Conservation (phyloP, 345 rosid species). For the Populus deltoides region DNA sequence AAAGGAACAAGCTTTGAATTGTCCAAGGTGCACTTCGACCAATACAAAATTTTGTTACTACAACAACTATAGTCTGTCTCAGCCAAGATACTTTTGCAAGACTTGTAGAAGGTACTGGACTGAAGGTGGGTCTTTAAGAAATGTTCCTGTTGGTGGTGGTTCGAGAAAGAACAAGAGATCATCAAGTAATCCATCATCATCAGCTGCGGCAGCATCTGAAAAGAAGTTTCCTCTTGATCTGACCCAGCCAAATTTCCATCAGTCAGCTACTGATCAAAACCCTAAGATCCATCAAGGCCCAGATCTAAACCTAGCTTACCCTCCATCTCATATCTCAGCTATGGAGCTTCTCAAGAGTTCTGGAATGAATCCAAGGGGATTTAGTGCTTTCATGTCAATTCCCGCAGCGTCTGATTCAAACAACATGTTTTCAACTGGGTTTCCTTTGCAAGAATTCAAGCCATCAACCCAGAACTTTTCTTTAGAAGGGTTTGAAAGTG, state of each 20-base stretch:
- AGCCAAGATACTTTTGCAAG: slow-evolving; percentile 61
- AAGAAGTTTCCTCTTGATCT: slow-evolving; percentile 26
- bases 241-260: slow-evolving; percentile 4
- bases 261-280: slow-evolving; percentile 30
- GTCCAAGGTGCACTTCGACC: slow-evolving; percentile 54
- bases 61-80: slow-evolving; percentile 58
- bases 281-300: slow-evolving; percentile 39
- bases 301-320: slow-evolving; percentile 40
- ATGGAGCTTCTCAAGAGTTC: slow-evolving; percentile 27
- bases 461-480: slow-evolving; percentile 37
- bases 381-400: slow-evolving; percentile 30
- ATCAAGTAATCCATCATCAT: slow-evolving; percentile 20
- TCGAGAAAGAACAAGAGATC: slow-evolving; percentile 56
- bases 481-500: slow-evolving; percentile 29
- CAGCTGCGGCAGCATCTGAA: slow-evolving; percentile 6
- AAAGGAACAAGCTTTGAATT: slow-evolving; percentile 44
- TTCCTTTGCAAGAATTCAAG: slow-evolving; percentile 40
- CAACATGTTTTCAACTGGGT: slow-evolving; percentile 25
- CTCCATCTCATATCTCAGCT: slow-evolving; percentile 15
- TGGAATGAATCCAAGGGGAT: slow-evolving; percentile 24
- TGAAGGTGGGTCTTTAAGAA: slow-evolving; percentile 54
- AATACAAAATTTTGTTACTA: slow-evolving; percentile 59
- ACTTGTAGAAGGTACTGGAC: slow-evolving; percentile 65
- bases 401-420: slow-evolving; percentile 18
- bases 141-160: slow-evolving; percentile 63